These are phyloP conservation scores for Carpinus viminea DNA, from an alignment of 306 rosid species.

Conservation along the genomic window DNA sequence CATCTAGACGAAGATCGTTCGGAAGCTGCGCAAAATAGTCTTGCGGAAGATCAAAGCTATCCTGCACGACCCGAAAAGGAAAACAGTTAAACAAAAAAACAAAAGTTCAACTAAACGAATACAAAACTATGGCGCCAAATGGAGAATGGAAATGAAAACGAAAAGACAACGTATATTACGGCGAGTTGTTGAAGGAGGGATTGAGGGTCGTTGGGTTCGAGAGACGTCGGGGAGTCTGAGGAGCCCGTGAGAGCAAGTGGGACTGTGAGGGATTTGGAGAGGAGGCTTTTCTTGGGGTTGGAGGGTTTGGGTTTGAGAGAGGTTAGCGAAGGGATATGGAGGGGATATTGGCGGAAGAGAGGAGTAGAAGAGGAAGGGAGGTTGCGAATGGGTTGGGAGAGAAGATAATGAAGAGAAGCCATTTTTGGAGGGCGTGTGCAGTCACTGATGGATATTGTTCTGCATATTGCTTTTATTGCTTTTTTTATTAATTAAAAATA, in stretches of 20 bases:
- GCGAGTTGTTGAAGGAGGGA: constrained; percentile 65
- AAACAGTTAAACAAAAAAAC: background rate
- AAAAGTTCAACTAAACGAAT: background rate
- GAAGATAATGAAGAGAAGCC: constrained; percentile 55
- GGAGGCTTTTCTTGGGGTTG: constrained; percentile 11
- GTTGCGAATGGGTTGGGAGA: constrained; percentile 40
- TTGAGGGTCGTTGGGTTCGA: constrained; percentile 51
- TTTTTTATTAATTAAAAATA: no score
- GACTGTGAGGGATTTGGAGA: constrained; percentile 35
- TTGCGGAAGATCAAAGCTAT: constrained; percentile 75
- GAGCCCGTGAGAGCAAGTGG: constrained; percentile 65
- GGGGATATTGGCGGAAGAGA: constrained; percentile 32
- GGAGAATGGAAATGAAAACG: background rate
- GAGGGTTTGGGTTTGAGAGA: constrained; percentile 40
- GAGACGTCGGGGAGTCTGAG: constrained; percentile 62
- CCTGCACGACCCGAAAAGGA: constrained; percentile 39
- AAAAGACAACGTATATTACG: constrained; percentile 37
- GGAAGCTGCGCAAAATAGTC: constrained; percentile 84
- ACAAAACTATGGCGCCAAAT: background rate
- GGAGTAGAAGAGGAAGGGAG: constrained; percentile 34
- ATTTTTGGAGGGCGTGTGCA: constrained; percentile 24
- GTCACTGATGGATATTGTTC: background rate
- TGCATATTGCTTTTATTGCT: background rate
- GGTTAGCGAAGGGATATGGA: constrained; percentile 29
- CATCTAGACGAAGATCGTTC: constrained; percentile 83